phyloP scores from a whole-genome alignment of 2,329 filamentous ascomycete species.

The Drechslerella dactyloides region DNA sequence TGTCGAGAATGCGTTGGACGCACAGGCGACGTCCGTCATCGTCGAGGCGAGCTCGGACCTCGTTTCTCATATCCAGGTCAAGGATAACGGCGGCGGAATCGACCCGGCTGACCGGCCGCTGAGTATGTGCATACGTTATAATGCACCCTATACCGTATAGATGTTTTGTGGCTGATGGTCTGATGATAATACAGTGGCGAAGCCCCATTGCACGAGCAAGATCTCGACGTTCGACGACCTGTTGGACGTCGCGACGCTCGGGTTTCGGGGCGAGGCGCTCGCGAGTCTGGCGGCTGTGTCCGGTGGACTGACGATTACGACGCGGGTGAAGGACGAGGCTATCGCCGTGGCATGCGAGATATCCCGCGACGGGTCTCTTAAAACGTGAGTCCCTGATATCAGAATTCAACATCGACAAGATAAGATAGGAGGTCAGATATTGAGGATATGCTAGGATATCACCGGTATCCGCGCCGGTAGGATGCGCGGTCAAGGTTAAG shows the following conservation, averaged over 20 bases:
- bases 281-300: slow-evolving; percentile 68
- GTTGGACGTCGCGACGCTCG: slow-evolving; percentile 65
- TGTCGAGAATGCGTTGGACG: slow-evolving; percentile 72
- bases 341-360: slow-evolving; percentile 64
- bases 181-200: slow-evolving; percentile 61
- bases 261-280: slow-evolving; percentile 71
- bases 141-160: background rate
- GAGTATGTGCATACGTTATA: slow-evolving; percentile 14
- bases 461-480: slow-evolving; percentile 64
- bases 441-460: slow-evolving; percentile 56
- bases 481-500: slow-evolving; percentile 66
- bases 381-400: slow-evolving; percentile 57
- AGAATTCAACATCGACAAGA: too few species aligned
- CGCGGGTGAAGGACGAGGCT: slow-evolving; percentile 65
- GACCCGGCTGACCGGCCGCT: slow-evolving; percentile 64
- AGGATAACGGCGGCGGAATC: slow-evolving; percentile 70
- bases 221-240: slow-evolving; percentile 66
- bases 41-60: slow-evolving; percentile 68
- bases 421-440: too few species aligned
- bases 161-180: background rate
- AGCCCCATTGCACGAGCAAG: slow-evolving; percentile 69
- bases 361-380: slow-evolving; percentile 62
- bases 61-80: slow-evolving; percentile 68
- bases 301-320: slow-evolving; percentile 63
- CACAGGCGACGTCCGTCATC: slow-evolving; percentile 65